Evolutionary conservation across 371 early-diverging fungal species (phyloP), one percentile per base, ranked within the genome.

Genomic region (Mortierella sp.): DNA sequence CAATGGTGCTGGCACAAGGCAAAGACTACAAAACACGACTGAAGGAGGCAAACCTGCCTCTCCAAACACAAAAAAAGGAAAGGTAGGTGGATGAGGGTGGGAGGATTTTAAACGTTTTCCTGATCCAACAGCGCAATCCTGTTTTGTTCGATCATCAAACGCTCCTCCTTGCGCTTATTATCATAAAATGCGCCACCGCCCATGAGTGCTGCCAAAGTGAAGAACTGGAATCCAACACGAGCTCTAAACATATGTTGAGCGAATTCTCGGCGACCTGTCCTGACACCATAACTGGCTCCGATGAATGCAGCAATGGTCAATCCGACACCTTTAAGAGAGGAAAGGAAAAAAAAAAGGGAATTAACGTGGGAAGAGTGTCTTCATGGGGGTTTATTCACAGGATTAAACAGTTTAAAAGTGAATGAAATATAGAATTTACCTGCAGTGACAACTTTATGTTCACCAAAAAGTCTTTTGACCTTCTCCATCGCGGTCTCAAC

Each of bases 221-320:
- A 70, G 69, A 80, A 80, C 55, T 80, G 81, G 72, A 80, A 80
- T 34, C 81, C 81, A 40, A 80, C 81, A 68, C 81, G 81, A 40
- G 81, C 81, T 40, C 81, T 66, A 65, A 80, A 80, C 81, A 80
- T 80, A 66, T 80, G 70, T 32, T 80, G 81, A n/a, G 81, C 81
- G 61, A 80, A 75, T 37, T 80, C 75, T 56, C 81, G 81, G 32
- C 81, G 81, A 31, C 81, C 81, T 43, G 81, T 71, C 72, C 81
- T 74, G 64, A 80, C 81, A 34, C 81, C 75, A 26, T 71, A 80
- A 55, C 75, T 80, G 42, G 81, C 81, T 59, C 81, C 81, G 22
- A 80, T 64, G 51, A 80, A 80, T 54, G 81, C 81, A 61, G 75
- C 81, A 47, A 80, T 71, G 37, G 81, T 80, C 65, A 75, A 59